Base-by-base conservation (phyloP, 495 filamentous ascomycete genomes). In the Diplogelasinospora grovesii region DNA sequence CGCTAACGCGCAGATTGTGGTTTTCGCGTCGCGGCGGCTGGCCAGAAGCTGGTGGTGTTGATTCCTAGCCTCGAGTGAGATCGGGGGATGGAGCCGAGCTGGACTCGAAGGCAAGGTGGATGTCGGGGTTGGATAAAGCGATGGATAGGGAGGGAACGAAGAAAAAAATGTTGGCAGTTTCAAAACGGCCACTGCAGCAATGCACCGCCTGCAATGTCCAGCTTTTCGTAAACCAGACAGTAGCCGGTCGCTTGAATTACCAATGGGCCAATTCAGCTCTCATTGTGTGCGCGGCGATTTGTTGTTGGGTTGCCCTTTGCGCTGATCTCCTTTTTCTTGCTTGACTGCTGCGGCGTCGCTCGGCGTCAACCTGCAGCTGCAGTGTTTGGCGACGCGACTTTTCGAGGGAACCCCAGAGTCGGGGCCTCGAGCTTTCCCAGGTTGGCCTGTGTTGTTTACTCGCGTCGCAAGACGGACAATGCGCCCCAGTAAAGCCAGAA, bases 1-100 rank as follows among this genome's bases (percentile, higher is more conserved):
- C 22, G 42, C 48, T 37, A 39, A 45, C 45, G 53, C 50, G 53
- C 50, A 53, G 49, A 45, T 45, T 41, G 52, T 35, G 33, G 38
- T 20, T 31, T 37, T 26, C 34, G 13, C 22, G 43, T 22, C 8
- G 43, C 30, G 22, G 8, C 35, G 26, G 16, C 6, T 14, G 35
- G 36, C 36, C 43, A 46, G 35, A 39, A 48, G 39, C 41, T 44
- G n/a, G 41, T 35, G 41, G 28, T 46, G 35, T 26, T 39, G 27
- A 20, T 5, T 14, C 23, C 14, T 16, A 30, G 39, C 28, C 14
- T n/a, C 14, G 36, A 13, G 23, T 30, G 31, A 36, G 22, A 22
- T 39, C 39, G 35, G 40, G 23, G 39, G 48, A 46, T 37, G 39
- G 34, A 35, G 16, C 29, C 28, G 37, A 22, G 28, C 21, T 22